Evolutionary conservation across 1,284 basidiomycete genomes (phyloP).

Genomic region (Anthracocystis setariae): DNA sequence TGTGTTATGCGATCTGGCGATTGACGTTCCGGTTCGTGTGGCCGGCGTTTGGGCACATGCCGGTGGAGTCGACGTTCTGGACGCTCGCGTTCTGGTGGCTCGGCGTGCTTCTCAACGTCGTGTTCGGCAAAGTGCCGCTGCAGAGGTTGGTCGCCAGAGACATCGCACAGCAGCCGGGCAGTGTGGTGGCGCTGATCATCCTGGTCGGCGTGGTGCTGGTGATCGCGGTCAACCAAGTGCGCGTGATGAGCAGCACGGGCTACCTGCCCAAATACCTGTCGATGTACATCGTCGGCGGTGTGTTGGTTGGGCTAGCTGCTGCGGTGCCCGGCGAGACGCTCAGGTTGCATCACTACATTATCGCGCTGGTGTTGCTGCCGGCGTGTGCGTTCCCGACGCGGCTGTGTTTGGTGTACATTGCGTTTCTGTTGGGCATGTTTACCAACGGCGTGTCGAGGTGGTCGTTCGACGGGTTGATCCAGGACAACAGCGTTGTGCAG

Average conservation of each 20-base stretch:
- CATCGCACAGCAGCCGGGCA: slow-evolving; percentile 76
- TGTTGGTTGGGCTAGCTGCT: slow-evolving; percentile 76
- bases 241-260: slow-evolving; percentile 84
- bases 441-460: slow-evolving; percentile 67
- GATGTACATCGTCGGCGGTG: slow-evolving; percentile 72
- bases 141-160: slow-evolving; percentile 77
- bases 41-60: slow-evolving; percentile 76
- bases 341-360: slow-evolving; percentile 72
- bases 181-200: slow-evolving; percentile 78
- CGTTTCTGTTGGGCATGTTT: slow-evolving; percentile 83
- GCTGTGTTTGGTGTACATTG: slow-evolving; percentile 80
- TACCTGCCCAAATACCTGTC: slow-evolving; percentile 77
- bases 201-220: slow-evolving; percentile 73
- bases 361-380: slow-evolving; percentile 79
- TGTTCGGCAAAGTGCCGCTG: slow-evolving; percentile 61
- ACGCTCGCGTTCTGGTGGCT: slow-evolving; percentile 84
- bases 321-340: slow-evolving; percentile 73
- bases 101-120: slow-evolving; percentile 70
- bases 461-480: slow-evolving; percentile 79
- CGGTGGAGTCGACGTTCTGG: slow-evolving; percentile 78
- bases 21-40: slow-evolving; percentile 79
- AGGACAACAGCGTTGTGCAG: slow-evolving; percentile 79
- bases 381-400: slow-evolving; percentile 83
- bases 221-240: slow-evolving; percentile 75
- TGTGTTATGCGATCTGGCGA: slow-evolving; percentile 82